These are phyloP conservation scores for Globisporangium paroecandrum DNA, from an alignment of 352 stramenopile species.

Conservation along the genomic window DNA sequence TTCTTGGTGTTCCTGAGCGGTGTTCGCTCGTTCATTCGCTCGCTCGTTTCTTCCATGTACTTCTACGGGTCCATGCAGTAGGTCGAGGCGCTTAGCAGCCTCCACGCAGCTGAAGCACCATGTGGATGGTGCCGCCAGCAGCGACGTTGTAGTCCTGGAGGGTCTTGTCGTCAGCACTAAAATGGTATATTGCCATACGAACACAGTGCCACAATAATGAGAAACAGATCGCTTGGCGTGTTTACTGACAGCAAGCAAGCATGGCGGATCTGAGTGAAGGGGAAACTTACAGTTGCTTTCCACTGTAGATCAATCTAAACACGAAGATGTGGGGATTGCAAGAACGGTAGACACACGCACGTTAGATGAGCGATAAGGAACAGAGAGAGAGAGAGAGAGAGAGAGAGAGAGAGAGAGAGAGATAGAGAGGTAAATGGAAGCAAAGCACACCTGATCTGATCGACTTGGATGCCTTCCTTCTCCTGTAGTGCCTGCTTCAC, in stretches of 20 bases:
- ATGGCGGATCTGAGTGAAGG: background rate
- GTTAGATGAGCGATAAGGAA: constrained; percentile 1
- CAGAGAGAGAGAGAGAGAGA: background rate
- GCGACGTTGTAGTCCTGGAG: constrained; percentile 97
- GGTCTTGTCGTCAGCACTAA: constrained; percentile 93
- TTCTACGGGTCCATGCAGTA: constrained; percentile 11
- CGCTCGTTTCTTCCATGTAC: constrained; percentile 4
- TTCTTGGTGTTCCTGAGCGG: background rate
- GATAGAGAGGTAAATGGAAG: background rate
- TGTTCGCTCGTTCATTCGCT: background rate
- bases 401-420: background rate
- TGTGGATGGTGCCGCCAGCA: constrained; percentile 97
- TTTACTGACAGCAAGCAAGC: background rate
- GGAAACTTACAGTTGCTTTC: constrained; percentile 89
- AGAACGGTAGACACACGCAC: constrained; percentile 15
- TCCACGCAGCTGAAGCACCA: constrained; percentile 97
- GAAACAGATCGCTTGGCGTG: background rate
- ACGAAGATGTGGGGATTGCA: background rate
- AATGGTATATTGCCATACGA: background rate
- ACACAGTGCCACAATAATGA: constrained; percentile 9
- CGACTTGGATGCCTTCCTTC: constrained; percentile 95
- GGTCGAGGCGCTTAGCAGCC: constrained; percentile 49
- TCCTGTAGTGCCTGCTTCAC: constrained; percentile 98
- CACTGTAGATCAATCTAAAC: constrained; percentile 94
- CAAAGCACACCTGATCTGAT: constrained; percentile 59